Percentiles rank a stretch among this genome's conserved stretches.
Evolutionary conservation across 805 yeast genomes (phyloP).

Genomic region (Lachancea mirantina): DNA sequence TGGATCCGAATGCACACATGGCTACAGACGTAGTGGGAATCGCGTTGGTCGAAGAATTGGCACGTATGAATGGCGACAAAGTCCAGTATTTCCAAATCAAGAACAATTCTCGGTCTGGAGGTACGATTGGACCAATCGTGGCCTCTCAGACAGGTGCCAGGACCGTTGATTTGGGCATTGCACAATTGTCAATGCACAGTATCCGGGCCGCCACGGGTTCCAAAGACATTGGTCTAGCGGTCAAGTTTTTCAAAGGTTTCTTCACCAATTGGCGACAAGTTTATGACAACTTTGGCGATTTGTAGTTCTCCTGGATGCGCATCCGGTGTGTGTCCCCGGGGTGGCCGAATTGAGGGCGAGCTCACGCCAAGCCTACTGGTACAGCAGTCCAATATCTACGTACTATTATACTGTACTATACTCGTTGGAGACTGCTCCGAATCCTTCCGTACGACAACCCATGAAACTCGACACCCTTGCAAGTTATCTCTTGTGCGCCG

Average conservation of each 20-base stretch:
- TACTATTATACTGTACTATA: too few species aligned
- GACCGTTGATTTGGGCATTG: slow-evolving; percentile 74
- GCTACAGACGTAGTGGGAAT: slow-evolving; percentile 73
- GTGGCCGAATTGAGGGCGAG: too few species aligned
- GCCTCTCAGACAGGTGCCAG: slow-evolving; percentile 62
- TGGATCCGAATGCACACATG: slow-evolving; percentile 78
- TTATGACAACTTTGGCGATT: slow-evolving; percentile 45
- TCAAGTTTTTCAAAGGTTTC: slow-evolving; percentile 64
- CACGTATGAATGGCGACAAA: slow-evolving; percentile 52
- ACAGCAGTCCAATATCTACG: too few species aligned
- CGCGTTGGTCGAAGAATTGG: slow-evolving; percentile 65
- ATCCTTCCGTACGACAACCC: too few species aligned
- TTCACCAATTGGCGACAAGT: slow-evolving; percentile 59
- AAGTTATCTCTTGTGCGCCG: too few species aligned
- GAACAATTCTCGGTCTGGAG: slow-evolving; percentile 80
- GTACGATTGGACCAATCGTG: slow-evolving; percentile 76
- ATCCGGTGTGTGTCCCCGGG: too few species aligned
- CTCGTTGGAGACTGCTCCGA: too few species aligned
- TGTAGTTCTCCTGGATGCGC: too few species aligned
- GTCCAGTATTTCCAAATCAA: slow-evolving; percentile 81
- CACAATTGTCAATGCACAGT: slow-evolving; percentile 82
- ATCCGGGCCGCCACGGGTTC: slow-evolving; percentile 77
- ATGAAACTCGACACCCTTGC: too few species aligned
- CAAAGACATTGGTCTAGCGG: slow-evolving; percentile 68
- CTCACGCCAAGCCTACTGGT: too few species aligned